Base-by-base conservation (phyloP, 2,329 filamentous ascomycete species). In the Beauveria sp. region DNA sequence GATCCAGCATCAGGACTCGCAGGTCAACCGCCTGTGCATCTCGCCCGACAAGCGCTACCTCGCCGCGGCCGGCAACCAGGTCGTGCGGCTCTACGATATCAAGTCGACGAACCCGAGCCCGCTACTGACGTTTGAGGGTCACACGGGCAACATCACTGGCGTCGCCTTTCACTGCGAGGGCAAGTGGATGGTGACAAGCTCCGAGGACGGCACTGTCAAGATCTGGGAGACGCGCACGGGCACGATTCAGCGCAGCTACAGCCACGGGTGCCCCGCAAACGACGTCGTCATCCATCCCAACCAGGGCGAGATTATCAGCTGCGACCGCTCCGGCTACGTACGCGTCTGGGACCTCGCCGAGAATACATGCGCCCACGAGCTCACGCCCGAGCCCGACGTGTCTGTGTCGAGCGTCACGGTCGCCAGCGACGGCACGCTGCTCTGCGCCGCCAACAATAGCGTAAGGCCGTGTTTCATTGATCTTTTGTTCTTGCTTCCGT, bases 241-340 rank as follows among this genome's bases (percentile, higher is more conserved):
- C 51, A 87, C 84, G 62, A 86, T 97, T 59, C 94, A 99, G 76
- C 85, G 94, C 59, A 96, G 93, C 75, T 99, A 99, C 73, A 88
- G 84, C 67, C 94, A 99, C 72, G 90, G 89, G 58, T 88, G 86
- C 40, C 87, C 94, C 0, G 94, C 93, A 57, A 99, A 97, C 70
- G 94, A 99, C 74, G 94, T 99, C 9, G 94, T 97, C n/a, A 99
- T 99, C 61, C 94, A 99, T 73, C 94, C 94, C 0, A 99, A 99
- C 71, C 94, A 99, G 77, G 94, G 93, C 63, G 94, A 99, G 78
- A 88, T 99, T 64, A 96, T 99, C 70, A 96, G 91, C 73, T 97
- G 93, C 72, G 94, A 99, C 73, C 86, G 93, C 40, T 88, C 89
- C 53, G 94, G 94, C 53, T 96, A 92, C 72, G 91, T 99, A 63